These are phyloP conservation scores for Auricularia sp. DNA, from an alignment of 768 basidiomycete genomes.

Conservation along the genomic window DNA sequence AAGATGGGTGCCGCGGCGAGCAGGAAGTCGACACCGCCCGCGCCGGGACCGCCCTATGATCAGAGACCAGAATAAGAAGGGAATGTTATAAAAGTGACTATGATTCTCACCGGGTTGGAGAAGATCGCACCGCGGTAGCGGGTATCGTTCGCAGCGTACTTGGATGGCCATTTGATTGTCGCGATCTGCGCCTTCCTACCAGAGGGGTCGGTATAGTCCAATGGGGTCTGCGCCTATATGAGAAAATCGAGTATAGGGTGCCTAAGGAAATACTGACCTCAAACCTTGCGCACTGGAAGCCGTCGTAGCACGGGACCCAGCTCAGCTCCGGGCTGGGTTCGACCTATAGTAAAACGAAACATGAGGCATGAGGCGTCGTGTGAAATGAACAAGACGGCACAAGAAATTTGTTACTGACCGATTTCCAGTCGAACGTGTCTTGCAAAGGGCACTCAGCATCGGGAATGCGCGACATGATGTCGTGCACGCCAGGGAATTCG, in stretches of 20 bases:
- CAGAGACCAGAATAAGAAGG: not conserved
- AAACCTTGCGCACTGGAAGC: constrained; percentile 23
- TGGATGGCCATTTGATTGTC: constrained; percentile 30
- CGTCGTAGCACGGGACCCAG: constrained; percentile 18
- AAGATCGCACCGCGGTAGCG: constrained; percentile 35
- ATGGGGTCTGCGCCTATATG: constrained; percentile 26
- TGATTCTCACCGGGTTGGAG: constrained; percentile 26
- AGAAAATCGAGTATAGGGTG: too few species aligned
- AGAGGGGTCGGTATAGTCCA: constrained; percentile 32
- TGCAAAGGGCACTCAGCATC: too few species aligned
- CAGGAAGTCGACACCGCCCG: constrained; percentile 28
- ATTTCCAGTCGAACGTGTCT: too few species aligned
- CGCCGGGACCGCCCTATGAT: constrained; percentile 33
- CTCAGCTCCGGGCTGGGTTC: constrained; percentile 13
- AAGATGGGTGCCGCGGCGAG: constrained; percentile 16
- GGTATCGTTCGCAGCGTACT: constrained; percentile 16
- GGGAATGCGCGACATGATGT: too few species aligned
- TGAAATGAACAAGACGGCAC: too few species aligned
- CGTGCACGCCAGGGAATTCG: too few species aligned
- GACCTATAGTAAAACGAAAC: constrained; percentile 6
- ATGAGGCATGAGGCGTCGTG: too few species aligned
- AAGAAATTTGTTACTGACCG: too few species aligned
- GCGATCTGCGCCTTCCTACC: constrained; percentile 31
- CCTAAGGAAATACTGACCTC: constrained; percentile 11
- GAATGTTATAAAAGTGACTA: not conserved